These are phyloP conservation scores for Sarocladiaceae sp. DNA, from an alignment of 2,329 filamentous ascomycete species.

Conservation along the genomic window DNA sequence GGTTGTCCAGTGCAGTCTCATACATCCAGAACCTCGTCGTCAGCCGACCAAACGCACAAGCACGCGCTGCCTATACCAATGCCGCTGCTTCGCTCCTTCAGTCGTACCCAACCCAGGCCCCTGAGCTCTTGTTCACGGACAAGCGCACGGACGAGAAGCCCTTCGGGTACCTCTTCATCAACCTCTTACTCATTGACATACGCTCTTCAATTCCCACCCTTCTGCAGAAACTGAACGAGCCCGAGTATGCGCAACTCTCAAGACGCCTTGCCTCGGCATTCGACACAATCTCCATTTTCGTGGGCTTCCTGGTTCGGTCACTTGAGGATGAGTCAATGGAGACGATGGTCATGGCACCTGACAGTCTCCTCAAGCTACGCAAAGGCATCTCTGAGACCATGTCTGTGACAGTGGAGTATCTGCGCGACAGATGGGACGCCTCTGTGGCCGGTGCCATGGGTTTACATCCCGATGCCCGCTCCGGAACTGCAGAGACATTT, in stretches of 20 bases:
- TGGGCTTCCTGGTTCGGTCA: constrained; percentile 49
- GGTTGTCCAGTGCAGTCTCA: constrained; percentile 41
- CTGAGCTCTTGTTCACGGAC: constrained; percentile 47
- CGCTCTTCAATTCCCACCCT: constrained; percentile 56
- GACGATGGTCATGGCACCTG: constrained; percentile 44
- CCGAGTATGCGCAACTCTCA: constrained; percentile 44
- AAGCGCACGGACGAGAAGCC: constrained; percentile 37
- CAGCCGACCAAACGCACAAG: constrained; percentile 47
- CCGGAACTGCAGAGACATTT: constrained; percentile 34
- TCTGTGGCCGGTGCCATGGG: constrained; percentile 56
- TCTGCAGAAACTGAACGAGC: constrained; percentile 49
- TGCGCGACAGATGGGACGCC: constrained; percentile 65
- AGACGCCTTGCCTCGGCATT: constrained; percentile 53
- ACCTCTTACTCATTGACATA: constrained; percentile 60
- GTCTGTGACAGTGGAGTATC: constrained; percentile 56
- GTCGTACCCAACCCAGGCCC: constrained; percentile 40
- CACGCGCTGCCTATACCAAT: constrained; percentile 53
- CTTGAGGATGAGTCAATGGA: constrained; percentile 41
- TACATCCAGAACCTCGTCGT: constrained; percentile 49
- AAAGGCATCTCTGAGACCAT: constrained; percentile 57
- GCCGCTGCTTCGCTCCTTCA: constrained; percentile 52
- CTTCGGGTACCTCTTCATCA: constrained; percentile 56
- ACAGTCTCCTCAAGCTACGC: constrained; percentile 55
- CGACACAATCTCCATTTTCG: constrained; percentile 55
- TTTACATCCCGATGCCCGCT: constrained; percentile 50